phyloP scores from a whole-genome alignment of 73 alveolate species.

The Paramecium biaurelia region DNA sequence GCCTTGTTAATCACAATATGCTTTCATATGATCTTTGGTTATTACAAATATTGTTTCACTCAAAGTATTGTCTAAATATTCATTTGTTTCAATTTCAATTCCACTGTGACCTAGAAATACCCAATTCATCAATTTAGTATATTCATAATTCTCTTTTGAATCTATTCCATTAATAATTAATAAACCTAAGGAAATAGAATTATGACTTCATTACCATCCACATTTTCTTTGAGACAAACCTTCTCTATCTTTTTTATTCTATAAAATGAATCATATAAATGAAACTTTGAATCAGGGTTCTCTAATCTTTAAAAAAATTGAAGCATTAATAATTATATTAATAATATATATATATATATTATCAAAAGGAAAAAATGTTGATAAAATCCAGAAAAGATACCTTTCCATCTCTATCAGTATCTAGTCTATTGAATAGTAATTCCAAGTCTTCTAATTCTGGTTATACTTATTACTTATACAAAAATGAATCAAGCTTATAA shows the following conservation, averaged over 20 bases:
- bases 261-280: not conserved
- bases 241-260: not conserved
- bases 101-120: constrained; percentile 53
- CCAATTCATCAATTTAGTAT: constrained; percentile 60
- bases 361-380: constrained; percentile 35
- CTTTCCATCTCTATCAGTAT: constrained; percentile 31
- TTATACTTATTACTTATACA: not conserved
- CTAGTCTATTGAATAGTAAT: not conserved
- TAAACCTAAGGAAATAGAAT: not conserved
- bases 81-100: constrained; percentile 53
- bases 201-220: not conserved
- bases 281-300: constrained; percentile 27
- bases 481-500: constrained; percentile 2
- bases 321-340: not conserved
- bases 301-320: constrained; percentile 5
- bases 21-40: constrained; percentile 36
- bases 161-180: constrained; percentile 39
- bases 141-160: constrained; percentile 57
- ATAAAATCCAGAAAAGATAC: constrained; percentile 31
- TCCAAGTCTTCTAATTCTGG: constrained; percentile 28
- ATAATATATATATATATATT: not conserved
- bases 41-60: constrained; percentile 51
- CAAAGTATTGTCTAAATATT: constrained; percentile 35
- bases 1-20: constrained; percentile 35
- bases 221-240: not conserved